Percentiles rank a stretch among this genome's conserved stretches.
These are phyloP conservation scores for Lotmaria passim DNA, from an alignment of 208 protist species.

Conservation along the genomic window DNA sequence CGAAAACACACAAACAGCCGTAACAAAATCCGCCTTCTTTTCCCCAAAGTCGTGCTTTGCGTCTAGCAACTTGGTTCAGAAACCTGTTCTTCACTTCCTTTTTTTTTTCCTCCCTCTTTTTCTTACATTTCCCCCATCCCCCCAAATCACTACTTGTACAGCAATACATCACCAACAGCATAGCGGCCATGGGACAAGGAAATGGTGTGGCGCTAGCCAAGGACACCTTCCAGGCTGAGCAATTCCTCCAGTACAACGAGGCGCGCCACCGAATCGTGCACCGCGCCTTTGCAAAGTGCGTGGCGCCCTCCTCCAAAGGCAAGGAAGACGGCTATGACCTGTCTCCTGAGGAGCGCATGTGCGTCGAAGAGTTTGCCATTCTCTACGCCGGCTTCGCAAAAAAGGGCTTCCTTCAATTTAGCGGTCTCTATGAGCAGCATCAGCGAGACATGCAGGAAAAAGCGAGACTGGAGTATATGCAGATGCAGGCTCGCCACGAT, in stretches of 20 bases:
- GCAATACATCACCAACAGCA: not conserved
- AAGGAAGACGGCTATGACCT: slow-evolving; percentile 56
- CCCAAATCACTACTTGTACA: not conserved
- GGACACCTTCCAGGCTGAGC: slow-evolving; percentile 77
- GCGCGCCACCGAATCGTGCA: slow-evolving; percentile 64
- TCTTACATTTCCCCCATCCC: slow-evolving; percentile 4
- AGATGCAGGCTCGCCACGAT: slow-evolving; percentile 64
- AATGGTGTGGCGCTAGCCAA: slow-evolving; percentile 49
- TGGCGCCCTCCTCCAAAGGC: slow-evolving; percentile 55
- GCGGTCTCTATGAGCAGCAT: slow-evolving; percentile 74
- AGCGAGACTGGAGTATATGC: slow-evolving; percentile 60
- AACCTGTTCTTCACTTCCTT: slow-evolving; percentile 10
- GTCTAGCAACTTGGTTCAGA: too few relatives aligned
- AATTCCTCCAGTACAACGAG: slow-evolving; percentile 71
- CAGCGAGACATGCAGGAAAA: slow-evolving; percentile 77
- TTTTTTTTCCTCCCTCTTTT: slow-evolving; percentile 22
- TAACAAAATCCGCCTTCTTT: too few relatives aligned
- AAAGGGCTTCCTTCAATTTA: slow-evolving; percentile 68
- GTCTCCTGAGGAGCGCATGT: slow-evolving; percentile 62
- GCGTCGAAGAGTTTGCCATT: slow-evolving; percentile 84
- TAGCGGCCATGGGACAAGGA: slow-evolving; percentile 66
- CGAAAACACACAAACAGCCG: too few relatives aligned
- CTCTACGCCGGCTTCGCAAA: slow-evolving; percentile 75
- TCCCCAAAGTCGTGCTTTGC: too few relatives aligned
- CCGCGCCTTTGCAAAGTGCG: slow-evolving; percentile 80